Percentiles rank a stretch among this genome's conserved stretches.
These are phyloP conservation scores for Aspergillus wentii DNA, from an alignment of 495 filamentous ascomycete genomes.

Conservation along the genomic window DNA sequence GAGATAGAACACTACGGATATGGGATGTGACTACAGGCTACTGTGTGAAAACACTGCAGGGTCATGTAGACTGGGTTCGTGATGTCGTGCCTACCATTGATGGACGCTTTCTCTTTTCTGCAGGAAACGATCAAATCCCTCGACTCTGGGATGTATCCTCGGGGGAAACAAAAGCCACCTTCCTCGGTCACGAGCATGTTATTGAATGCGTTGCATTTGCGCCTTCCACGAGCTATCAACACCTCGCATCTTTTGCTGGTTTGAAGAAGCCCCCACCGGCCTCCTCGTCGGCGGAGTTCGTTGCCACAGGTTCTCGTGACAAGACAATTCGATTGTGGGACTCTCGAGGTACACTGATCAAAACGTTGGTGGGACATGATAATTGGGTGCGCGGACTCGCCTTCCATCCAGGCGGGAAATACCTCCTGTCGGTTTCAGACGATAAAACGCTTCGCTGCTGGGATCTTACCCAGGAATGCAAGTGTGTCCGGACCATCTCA, in stretches of 20 bases:
- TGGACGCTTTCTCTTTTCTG: constrained; percentile 75
- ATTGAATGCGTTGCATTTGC: constrained; percentile 89
- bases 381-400: constrained; percentile 89
- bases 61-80: constrained; percentile 86
- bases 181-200: constrained; percentile 86
- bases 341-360: constrained; percentile 76
- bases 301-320: constrained; percentile 87
- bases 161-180: constrained; percentile 66
- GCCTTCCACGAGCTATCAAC: constrained; percentile 68
- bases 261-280: constrained; percentile 73
- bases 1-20: constrained; percentile 75
- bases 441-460: constrained; percentile 94
- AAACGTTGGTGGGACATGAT: constrained; percentile 85
- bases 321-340: constrained; percentile 94
- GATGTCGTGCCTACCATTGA: constrained; percentile 80
- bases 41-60: constrained; percentile 77
- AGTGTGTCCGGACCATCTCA: constrained; percentile 75
- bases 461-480: constrained; percentile 88
- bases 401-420: constrained; percentile 94
- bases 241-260: constrained; percentile 76
- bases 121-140: constrained; percentile 75
- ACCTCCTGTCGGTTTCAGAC: constrained; percentile 77
- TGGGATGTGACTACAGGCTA: constrained; percentile 90
- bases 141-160: constrained; percentile 78
- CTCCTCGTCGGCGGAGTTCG: constrained; percentile 76